Evolutionary conservation across 179 eudicot species (phyloP), one percentile per base, ranked within the genome.

Genomic region (Pouteria campechiana): DNA sequence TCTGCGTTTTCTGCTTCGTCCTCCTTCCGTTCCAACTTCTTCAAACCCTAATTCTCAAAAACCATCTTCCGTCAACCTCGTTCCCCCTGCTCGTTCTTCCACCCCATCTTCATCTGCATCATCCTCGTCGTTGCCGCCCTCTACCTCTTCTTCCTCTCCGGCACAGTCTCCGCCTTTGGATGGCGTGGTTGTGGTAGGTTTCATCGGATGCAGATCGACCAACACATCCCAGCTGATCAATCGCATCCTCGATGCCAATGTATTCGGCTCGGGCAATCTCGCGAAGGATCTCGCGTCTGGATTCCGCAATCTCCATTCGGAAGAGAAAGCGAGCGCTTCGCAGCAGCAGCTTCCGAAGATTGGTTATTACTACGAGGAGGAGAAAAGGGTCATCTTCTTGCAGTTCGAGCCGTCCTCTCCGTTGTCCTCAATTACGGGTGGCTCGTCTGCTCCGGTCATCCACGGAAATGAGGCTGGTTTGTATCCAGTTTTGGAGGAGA

Each of bases 161-260:
- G 31, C 62, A 1, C 35, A 50, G 23, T 13, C 70, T 8, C 33
- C 41, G 3, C 29, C 58, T 2, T 27, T 61, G 0, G 43, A 61
- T 36, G 95, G 85, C 50, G 76, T 85, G 47, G 85, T 76, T 3
- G 93, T 85, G 2, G 86, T 89, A 29, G 95, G 97, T 5, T 81
- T 89, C 74, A 65, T 89, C 32, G 79, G 78, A 8, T 61, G 73
- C 15, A 67, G 72, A 5, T 46, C 44, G 22, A 13, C 29, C 6
- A 74, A 83, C 31, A 74, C 73, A 7, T 56, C 83, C 2, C 73
- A 81, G 27, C 63, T 89, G 18, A 70, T 85, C 48, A 85, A 85
- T 65, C 72, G 82, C 21, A 43, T 89, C 2, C 28, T 85, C 34
- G 95, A 89, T 65, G 60, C 77, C 39, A 55, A 69, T 28, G 69